Conservation (phyloP, 2,329 filamentous ascomycete species). For the Aureobasidium sp. region DNA sequence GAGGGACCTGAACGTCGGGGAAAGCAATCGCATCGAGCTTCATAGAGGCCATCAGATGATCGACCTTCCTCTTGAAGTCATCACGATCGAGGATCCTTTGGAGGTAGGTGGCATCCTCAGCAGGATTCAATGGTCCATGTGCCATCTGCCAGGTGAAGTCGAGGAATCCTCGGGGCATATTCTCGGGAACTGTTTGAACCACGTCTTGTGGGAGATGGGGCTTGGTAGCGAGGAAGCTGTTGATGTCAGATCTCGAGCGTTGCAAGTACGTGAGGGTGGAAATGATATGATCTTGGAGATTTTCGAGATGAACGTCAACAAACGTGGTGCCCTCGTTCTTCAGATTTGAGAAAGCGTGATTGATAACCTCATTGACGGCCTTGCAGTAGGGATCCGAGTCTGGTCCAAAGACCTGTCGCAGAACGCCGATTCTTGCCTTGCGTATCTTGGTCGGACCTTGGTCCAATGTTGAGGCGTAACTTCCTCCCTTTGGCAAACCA, state of each 20-base stretch:
- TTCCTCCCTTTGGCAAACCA: constrained; percentile 21
- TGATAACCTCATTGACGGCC: constrained; percentile 21
- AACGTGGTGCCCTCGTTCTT: constrained; percentile 18
- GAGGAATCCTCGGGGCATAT: not conserved
- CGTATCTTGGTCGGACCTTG: constrained; percentile 10
- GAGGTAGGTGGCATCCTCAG: not conserved
- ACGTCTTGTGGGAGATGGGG: constrained; percentile 24
- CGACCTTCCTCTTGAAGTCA: not conserved
- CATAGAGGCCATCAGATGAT: not conserved
- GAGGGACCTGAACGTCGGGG: constrained; percentile 1
- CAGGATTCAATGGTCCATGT: not conserved
- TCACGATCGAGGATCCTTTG: not conserved
- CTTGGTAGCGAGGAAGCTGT: constrained; percentile 29
- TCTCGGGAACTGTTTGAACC: not conserved
- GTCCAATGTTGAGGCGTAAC: constrained; percentile 22
- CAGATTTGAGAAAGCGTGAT: constrained; percentile 17
- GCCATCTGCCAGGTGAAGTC: not conserved
- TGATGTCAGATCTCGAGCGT: constrained; percentile 24
- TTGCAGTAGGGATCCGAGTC: constrained; percentile 18
- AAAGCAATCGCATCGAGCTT: not conserved
- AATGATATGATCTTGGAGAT: constrained; percentile 20
- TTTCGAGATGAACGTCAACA: constrained; percentile 22
- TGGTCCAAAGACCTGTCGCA: constrained; percentile 22
- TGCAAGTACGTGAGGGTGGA: constrained; percentile 21
- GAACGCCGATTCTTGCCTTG: constrained; percentile 22